These are phyloP conservation scores for Amaranthus tricolor DNA, from an alignment of 179 eudicot species.

Conservation along the genomic window DNA sequence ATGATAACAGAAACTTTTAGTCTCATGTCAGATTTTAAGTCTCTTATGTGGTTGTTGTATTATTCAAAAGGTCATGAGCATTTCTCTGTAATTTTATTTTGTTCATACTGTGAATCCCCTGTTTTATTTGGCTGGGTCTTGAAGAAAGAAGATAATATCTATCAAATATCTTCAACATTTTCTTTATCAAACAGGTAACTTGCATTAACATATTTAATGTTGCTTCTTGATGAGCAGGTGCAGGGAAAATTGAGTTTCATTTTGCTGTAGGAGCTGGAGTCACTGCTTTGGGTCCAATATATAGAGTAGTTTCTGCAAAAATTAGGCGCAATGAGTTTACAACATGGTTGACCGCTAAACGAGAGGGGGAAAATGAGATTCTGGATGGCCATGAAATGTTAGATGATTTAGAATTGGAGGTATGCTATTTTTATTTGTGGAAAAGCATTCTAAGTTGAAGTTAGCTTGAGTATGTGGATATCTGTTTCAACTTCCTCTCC, in stretches of 20 bases:
- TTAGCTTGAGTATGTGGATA: background rate
- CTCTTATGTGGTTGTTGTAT: background rate
- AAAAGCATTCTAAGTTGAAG: background rate
- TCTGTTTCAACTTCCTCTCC: no score
- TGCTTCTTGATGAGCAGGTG: conserved; percentile 39
- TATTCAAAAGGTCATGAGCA: background rate
- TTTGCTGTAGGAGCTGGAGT: conserved; percentile 59
- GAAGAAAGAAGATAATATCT: background rate
- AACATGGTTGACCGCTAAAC: conserved; percentile 85
- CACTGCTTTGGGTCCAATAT: conserved; percentile 57
- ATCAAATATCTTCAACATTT: background rate
- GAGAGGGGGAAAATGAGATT: conserved; percentile 50
- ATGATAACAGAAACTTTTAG: background rate
- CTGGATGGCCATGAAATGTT: conserved; percentile 75
- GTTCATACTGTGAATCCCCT: background rate
- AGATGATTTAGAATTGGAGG: conserved; percentile 57
- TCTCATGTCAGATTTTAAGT: background rate
- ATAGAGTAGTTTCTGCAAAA: conserved; percentile 73
- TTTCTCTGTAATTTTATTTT: background rate
- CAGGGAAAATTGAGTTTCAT: conserved; percentile 70
- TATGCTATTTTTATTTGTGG: conserved; percentile 21
- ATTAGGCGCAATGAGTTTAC: conserved; percentile 35
- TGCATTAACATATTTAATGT: background rate
- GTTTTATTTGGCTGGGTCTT: background rate
- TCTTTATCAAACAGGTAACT: conserved; percentile 3